These are phyloP conservation scores for Eutrema japonicum DNA, from an alignment of 345 rosid species.

Conservation along the genomic window DNA sequence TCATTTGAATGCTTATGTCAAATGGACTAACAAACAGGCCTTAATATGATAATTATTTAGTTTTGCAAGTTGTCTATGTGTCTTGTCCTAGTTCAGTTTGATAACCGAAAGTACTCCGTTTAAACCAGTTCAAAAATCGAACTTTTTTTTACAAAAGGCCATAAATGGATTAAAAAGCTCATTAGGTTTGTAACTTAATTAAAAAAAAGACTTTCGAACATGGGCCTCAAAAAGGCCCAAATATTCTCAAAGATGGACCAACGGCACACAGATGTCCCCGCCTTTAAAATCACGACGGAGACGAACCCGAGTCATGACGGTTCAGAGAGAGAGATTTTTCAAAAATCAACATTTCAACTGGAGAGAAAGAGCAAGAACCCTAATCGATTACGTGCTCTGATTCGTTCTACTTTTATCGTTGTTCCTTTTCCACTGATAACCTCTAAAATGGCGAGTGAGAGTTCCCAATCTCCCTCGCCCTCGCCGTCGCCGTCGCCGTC, in stretches of 20 bases:
- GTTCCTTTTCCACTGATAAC: neutral
- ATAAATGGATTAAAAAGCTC: too few species aligned
- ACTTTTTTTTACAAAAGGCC: too few species aligned
- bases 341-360: conserved; percentile 18
- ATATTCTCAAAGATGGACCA: conserved; percentile 15
- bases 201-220: too few species aligned
- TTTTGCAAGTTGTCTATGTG: too few species aligned
- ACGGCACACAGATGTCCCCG: conserved; percentile 46
- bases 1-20: too few species aligned
- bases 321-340: conserved; percentile 3
- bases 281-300: conserved; percentile 44
- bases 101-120: neutral
- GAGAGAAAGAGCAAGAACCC: conserved; percentile 30
- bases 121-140: too few species aligned
- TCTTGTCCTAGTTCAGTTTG: neutral
- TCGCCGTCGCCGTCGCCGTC: conserved; percentile 36
- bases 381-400: conserved; percentile 24
- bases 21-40: too few species aligned
- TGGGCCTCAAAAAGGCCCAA: conserved; percentile 35
- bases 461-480: conserved; percentile 38
- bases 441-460: conserved; percentile 41
- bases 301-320: conserved; percentile 34
- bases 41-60: too few species aligned
- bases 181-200: too few species aligned
- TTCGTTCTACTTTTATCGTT: conserved; percentile 7